These are phyloP conservation scores for Aspergillus olivimuriae DNA, from an alignment of 495 filamentous ascomycete species.

Conservation along the genomic window DNA sequence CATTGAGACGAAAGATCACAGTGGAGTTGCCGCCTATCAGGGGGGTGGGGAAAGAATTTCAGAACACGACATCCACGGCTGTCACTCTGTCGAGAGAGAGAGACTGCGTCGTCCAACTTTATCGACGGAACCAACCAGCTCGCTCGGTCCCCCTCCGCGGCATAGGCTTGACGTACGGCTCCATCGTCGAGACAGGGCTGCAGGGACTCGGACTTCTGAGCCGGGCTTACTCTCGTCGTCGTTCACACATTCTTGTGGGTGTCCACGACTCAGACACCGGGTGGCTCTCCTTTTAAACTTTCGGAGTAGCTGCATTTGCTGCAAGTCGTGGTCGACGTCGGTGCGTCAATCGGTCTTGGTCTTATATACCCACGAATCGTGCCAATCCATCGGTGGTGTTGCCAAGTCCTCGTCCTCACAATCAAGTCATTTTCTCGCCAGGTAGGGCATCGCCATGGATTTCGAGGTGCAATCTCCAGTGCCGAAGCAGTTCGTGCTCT, in stretches of 20 bases:
- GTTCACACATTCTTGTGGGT: neutral
- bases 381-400: neutral
- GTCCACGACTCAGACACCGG: constrained; percentile 5
- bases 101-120: neutral
- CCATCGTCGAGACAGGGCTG: constrained; percentile 11
- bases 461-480: constrained; percentile 12
- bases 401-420: neutral
- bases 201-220: constrained; percentile 12
- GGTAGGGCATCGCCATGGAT: constrained; percentile 9
- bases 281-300: neutral
- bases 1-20: neutral
- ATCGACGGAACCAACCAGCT: constrained; percentile 4
- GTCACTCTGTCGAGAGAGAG: neutral
- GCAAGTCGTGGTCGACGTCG: neutral
- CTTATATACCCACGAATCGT: neutral
- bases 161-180: constrained; percentile 21
- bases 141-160: neutral
- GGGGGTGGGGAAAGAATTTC: neutral
- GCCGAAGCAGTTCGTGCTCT: constrained; percentile 62
- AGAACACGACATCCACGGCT: neutral
- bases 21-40: neutral
- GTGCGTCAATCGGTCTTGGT: neutral
- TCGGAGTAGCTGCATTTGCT: constrained; percentile 1
- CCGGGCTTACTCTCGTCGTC: neutral
- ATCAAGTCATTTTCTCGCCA: neutral